A percentile compares a stretch with the other conserved stretches of the same genome.
phyloP scores from a whole-genome alignment of 176 grass and related monocot genomes.

The Tillandsia fasciculata region DNA sequence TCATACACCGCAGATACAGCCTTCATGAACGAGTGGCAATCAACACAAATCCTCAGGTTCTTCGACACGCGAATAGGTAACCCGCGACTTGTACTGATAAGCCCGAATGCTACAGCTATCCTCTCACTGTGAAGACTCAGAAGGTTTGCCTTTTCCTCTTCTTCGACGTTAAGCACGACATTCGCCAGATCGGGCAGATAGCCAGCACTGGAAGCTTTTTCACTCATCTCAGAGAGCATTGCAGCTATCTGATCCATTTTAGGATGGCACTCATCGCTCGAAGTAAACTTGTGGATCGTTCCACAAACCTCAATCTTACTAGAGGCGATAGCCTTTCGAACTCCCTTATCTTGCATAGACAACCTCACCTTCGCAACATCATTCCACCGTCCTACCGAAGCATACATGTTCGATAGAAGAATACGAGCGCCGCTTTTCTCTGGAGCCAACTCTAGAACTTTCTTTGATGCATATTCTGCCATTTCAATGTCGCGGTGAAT shows the following conservation, averaged over 20 bases:
- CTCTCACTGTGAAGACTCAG: conserved; percentile 16
- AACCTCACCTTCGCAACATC: conserved; percentile 2
- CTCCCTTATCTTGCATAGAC: neutral
- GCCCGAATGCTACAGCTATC: conserved; percentile 13
- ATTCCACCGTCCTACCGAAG: conserved; percentile 11
- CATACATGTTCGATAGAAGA: conserved; percentile 10
- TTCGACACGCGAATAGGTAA: neutral
- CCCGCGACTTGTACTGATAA: conserved; percentile 4
- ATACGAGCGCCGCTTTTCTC: neutral
- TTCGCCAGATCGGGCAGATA: conserved; percentile 4
- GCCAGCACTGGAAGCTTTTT: neutral
- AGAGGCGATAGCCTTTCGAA: conserved; percentile 1
- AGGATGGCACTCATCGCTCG: conserved; percentile 9
- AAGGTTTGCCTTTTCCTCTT: conserved; percentile 3
- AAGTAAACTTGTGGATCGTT: conserved; percentile 14
- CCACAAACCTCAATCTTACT: conserved; percentile 5
- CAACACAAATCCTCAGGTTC: conserved; percentile 14
- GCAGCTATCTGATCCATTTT: conserved; percentile 6
- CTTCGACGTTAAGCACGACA: conserved; percentile 4
- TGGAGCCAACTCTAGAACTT: neutral
- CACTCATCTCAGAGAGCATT: conserved; percentile 10
- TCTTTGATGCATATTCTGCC: conserved; percentile 7
- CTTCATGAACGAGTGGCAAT: conserved; percentile 22
- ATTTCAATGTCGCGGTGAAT: conserved; percentile 6
- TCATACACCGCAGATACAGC: conserved; percentile 1